phyloP scores from a whole-genome alignment of 768 basidiomycete genomes.

The Pluteus cervinus region DNA sequence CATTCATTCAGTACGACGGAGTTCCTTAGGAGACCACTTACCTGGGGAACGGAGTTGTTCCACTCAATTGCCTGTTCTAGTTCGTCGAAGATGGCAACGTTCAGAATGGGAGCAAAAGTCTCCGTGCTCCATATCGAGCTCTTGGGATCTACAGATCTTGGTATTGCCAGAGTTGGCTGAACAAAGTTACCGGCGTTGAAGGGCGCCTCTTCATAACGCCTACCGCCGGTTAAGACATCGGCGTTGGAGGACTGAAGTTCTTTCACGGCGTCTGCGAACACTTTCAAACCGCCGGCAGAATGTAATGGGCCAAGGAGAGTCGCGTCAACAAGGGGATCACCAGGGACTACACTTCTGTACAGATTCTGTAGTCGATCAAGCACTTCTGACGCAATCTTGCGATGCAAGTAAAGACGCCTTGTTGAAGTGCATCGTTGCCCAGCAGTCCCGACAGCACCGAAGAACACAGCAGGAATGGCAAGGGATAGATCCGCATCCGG shows the following conservation, averaged over 20 bases:
- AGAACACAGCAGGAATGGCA: slow-evolving; percentile 87
- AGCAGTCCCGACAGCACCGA: slow-evolving; percentile 83
- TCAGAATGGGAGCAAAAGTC: slow-evolving; percentile 86
- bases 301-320: slow-evolving; percentile 90
- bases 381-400: slow-evolving; percentile 69
- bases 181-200: slow-evolving; percentile 80
- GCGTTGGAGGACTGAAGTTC: slow-evolving; percentile 62
- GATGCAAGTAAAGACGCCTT: slow-evolving; percentile 84
- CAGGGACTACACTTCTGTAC: slow-evolving; percentile 67
- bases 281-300: slow-evolving; percentile 56
- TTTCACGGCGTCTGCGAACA: slow-evolving; percentile 57
- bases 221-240: slow-evolving; percentile 72
- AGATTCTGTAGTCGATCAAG: slow-evolving; percentile 66
- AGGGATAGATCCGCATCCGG: slow-evolving; percentile 89
- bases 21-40: slow-evolving; percentile 15
- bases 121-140: slow-evolving; percentile 71
- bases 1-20: no score
- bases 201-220: slow-evolving; percentile 41
- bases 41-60: slow-evolving; percentile 88
- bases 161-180: slow-evolving; percentile 77
- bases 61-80: slow-evolving; percentile 81
- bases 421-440: slow-evolving; percentile 88
- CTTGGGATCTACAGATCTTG: slow-evolving; percentile 45
- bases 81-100: slow-evolving; percentile 81
- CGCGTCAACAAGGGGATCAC: slow-evolving; percentile 72